Base-by-base conservation (phyloP, 257 asterid species). In the Salvia miltiorrhiza region DNA sequence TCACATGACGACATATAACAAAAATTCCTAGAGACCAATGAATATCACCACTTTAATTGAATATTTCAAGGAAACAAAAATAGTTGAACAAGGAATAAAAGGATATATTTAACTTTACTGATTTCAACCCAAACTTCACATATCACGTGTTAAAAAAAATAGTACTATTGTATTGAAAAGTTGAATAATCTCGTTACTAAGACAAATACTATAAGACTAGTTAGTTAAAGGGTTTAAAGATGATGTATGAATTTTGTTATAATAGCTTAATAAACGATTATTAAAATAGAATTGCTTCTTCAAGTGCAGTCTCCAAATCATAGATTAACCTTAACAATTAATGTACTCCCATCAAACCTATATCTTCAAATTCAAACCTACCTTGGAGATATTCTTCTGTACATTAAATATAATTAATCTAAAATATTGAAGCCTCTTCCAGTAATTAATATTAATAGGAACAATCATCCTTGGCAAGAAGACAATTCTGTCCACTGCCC, bases 401-500 rank as follows among this genome's bases (percentile, higher is more conserved):
- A 30, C 33, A 5, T 30, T 30, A 30, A 30, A 1, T 30, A 30
- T 30, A n/a, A n/a, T n/a, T n/a, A n/a, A n/a, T n/a, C n/a, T n/a
- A n/a, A n/a, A 30, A 30, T 30, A 4, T 2, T 1, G 5, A 30
- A 26, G 19, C 19, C 65, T n/a, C 24, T 28, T 32, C 8, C 9
- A 26, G 45, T 50, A 14, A 39, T 26, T 28, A 43, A 43, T n/a
- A 52, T 41, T 43, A 44, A 55, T 28, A 7, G 35, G 59, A 56
- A 43, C 45, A 20, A 24, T 14, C 54, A 45, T 64, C n/a, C 2
- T 28, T 32, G 4, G 53, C 56, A 48, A 73, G 52, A 67, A 35
- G 80, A 56, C 73, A 70, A 63, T 8, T 40, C 61, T 52, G 65
- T 14, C 67, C 39, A 37, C 5, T 8, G 39, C 61, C 39, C 24